Evolutionary conservation across 805 yeast species (phyloP).

Genomic region (Ogataea nonfermentans): DNA sequence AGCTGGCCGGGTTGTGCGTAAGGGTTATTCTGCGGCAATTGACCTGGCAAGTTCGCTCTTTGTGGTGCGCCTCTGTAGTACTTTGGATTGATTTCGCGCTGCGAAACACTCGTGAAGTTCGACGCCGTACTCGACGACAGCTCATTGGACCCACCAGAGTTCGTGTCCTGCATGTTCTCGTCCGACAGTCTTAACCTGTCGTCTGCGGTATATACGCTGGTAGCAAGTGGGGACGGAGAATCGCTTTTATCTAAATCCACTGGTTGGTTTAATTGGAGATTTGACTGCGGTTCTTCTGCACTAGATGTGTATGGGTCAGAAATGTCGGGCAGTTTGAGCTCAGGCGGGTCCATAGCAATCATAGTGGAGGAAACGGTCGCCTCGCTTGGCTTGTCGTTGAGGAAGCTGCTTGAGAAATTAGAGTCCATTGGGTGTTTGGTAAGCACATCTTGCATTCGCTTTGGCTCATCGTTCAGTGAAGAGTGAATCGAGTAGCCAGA

Average conservation of each 20-base stretch:
- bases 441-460: slow-evolving; percentile 10
- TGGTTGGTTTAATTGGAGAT: neutral
- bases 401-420: slow-evolving; percentile 6
- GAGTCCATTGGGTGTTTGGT: slow-evolving; percentile 7
- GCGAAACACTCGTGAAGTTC: slow-evolving; percentile 76
- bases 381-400: slow-evolving; percentile 4
- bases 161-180: slow-evolving; percentile 3
- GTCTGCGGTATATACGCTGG: slow-evolving; percentile 13
- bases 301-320: slow-evolving; percentile 16
- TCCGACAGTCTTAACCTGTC: slow-evolving; percentile 12
- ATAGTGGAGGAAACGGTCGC: slow-evolving; percentile 9
- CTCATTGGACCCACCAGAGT: slow-evolving; percentile 11
- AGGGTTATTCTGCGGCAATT: slow-evolving; percentile 3
- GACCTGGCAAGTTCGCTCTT: slow-evolving; percentile 26
- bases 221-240: slow-evolving; percentile 3
- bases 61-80: slow-evolving; percentile 40
- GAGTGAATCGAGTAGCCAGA: slow-evolving; percentile 10
- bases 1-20: slow-evolving; percentile 10
- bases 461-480: slow-evolving; percentile 11
- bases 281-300: neutral
- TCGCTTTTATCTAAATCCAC: neutral
- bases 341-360: slow-evolving; percentile 7
- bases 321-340: slow-evolving; percentile 16
- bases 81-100: slow-evolving; percentile 66
- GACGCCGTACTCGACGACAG: slow-evolving; percentile 42